Conservation (phyloP, 805 yeast genomes). For the Grigorovia humatica region DNA sequence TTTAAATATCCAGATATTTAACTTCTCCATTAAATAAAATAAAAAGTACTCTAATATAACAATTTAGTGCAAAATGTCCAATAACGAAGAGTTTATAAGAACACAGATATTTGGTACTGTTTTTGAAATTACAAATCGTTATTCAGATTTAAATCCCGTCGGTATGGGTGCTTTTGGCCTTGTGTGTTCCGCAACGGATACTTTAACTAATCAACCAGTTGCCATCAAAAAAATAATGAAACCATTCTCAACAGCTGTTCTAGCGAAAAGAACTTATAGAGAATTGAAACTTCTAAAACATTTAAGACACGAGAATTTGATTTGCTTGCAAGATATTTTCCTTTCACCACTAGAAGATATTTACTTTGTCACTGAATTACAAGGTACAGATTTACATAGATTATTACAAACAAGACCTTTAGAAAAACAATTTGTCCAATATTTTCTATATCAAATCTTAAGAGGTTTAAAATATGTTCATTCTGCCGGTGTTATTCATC, state of each 20-base stretch:
- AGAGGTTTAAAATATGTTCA: slow-evolving; percentile 86
- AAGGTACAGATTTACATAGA: slow-evolving; percentile 93
- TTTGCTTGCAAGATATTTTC: slow-evolving; percentile 86
- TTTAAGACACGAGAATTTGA: slow-evolving; percentile 87
- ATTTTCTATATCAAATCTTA: slow-evolving; percentile 87
- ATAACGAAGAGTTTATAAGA: slow-evolving; percentile 40
- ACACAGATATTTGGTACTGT: slow-evolving; percentile 94
- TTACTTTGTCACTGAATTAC: slow-evolving; percentile 89
- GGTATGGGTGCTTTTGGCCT: slow-evolving; percentile 99
- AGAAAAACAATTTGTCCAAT: slow-evolving; percentile 93
- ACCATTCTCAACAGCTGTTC: slow-evolving; percentile 88
- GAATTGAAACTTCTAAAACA: slow-evolving; percentile 90
- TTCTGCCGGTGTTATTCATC: slow-evolving; percentile 84
- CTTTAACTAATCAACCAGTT: slow-evolving; percentile 80
- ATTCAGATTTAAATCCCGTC: slow-evolving; percentile 88
- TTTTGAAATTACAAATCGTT: slow-evolving; percentile 83
- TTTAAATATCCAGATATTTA: no score
- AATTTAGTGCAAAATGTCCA: slow-evolving; percentile 14
- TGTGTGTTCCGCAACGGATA: slow-evolving; percentile 93
- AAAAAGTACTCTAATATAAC: no score
- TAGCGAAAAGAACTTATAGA: slow-evolving; percentile 93
- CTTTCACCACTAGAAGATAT: slow-evolving; percentile 92
- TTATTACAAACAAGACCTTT: slow-evolving; percentile 85
- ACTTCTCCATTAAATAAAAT: no score
- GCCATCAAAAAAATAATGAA: slow-evolving; percentile 98